These are phyloP conservation scores for Chalara sp. DNA, from an alignment of 2,329 filamentous ascomycete species.

Conservation along the genomic window DNA sequence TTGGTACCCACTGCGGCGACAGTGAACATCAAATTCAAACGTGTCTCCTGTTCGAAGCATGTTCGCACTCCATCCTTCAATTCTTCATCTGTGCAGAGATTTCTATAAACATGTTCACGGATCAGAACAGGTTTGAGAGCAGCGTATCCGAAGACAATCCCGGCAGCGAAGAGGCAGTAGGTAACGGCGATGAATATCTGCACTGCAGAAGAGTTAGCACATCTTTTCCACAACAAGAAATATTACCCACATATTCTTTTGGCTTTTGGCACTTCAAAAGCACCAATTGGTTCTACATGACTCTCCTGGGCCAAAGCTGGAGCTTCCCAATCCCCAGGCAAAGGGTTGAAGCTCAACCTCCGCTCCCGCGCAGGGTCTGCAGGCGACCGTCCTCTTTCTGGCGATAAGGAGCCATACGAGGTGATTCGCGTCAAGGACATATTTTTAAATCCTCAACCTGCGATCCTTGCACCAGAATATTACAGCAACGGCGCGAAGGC, in stretches of 20 bases:
- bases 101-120: slow-evolving; percentile 61
- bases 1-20: slow-evolving; percentile 84
- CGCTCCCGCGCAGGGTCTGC: slow-evolving; percentile 5
- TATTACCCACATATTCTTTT: slow-evolving; percentile 27
- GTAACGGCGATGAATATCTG: slow-evolving; percentile 64
- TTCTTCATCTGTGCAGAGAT: slow-evolving; percentile 52
- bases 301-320: slow-evolving; percentile 1
- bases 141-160: slow-evolving; percentile 79
- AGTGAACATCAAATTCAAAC: slow-evolving; percentile 88
- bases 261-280: slow-evolving; percentile 31
- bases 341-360: slow-evolving; percentile 20
- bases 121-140: slow-evolving; percentile 78
- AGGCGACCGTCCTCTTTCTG: slow-evolving; percentile 17
- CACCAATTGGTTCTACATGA: slow-evolving; percentile 22
- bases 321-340: slow-evolving; percentile 14
- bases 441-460: no score
- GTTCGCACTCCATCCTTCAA: slow-evolving; percentile 40
- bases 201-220: slow-evolving; percentile 34
- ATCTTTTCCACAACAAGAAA: background rate
- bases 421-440: slow-evolving; percentile 11
- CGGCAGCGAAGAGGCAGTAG: slow-evolving; percentile 72
- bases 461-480: no score
- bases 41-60: slow-evolving; percentile 55
- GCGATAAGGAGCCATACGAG: slow-evolving; percentile 16
- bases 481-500: no score